Conservation (phyloP, 257 asterid species). For the Leptodermis oblonga region DNA sequence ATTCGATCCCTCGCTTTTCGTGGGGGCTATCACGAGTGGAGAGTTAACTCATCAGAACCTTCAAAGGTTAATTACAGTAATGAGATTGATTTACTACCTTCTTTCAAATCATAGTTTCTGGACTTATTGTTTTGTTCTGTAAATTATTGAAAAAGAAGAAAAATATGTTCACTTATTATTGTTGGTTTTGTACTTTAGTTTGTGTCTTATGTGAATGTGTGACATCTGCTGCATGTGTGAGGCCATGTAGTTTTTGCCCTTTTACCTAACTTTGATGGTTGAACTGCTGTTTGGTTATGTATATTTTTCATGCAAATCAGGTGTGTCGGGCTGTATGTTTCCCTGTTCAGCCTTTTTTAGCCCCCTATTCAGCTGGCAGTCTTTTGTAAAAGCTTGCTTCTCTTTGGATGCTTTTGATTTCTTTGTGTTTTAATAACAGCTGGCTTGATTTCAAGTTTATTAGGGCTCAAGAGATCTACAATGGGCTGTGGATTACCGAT, state of each 20-base stretch:
- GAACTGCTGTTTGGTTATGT: background rate
- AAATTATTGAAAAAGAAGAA: background rate
- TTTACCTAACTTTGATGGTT: background rate
- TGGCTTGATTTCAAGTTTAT: background rate
- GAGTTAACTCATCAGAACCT: slow-evolving; percentile 87
- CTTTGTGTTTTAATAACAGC: no score
- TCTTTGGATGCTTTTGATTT: background rate
- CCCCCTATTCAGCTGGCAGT: slow-evolving; percentile 2
- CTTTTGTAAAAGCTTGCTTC: background rate
- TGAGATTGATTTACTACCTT: slow-evolving; percentile 1
- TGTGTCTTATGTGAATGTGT: background rate
- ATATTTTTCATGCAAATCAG: background rate
- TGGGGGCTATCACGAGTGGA: slow-evolving; percentile 93
- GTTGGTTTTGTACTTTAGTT: background rate
- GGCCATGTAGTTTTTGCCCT: background rate
- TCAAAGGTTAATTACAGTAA: slow-evolving; percentile 38
- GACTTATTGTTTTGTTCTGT: background rate
- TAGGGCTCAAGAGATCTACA: background rate
- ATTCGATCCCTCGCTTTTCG: slow-evolving; percentile 73
- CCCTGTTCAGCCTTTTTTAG: background rate
- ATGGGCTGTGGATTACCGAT: background rate
- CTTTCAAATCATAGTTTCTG: background rate
- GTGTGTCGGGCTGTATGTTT: background rate
- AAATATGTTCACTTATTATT: background rate
- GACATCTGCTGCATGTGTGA: no score